These are phyloP conservation scores for Trebouxia gelatinosa DNA, from an alignment of 163 green algal genomes.

Conservation along the genomic window DNA sequence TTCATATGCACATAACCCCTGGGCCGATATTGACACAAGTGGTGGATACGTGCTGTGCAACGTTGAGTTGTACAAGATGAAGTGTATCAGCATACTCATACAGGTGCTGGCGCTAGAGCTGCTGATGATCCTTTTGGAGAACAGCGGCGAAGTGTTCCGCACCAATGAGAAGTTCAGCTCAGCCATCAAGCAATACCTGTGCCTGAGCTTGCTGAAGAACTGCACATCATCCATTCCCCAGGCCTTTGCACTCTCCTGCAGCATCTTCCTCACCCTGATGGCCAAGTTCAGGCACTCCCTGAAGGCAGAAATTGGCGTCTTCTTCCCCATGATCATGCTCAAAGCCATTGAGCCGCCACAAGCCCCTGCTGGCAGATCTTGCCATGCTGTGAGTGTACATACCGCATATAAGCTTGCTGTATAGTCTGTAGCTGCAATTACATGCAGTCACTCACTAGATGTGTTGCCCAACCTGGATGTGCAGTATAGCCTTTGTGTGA, in stretches of 20 bases:
- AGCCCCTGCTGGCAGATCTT: constrained; percentile 26
- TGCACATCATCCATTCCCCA: constrained; percentile 59
- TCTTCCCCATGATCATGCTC: constrained; percentile 97
- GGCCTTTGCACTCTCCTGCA: constrained; percentile 70
- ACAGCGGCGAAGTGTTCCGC: constrained; percentile 85
- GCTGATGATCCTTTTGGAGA: constrained; percentile 94
- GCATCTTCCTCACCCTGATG: constrained; percentile 94
- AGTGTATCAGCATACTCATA: too few relatives aligned
- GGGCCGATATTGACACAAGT: not conserved
- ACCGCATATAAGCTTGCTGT: too few relatives aligned
- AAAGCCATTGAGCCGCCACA: constrained; percentile 81
- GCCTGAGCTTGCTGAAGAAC: constrained; percentile 96
- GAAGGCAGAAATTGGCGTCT: constrained; percentile 86
- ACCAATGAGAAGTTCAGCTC: constrained; percentile 78
- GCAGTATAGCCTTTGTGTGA: too few relatives aligned
- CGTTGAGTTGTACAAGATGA: not conserved
- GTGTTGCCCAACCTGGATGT: too few relatives aligned
- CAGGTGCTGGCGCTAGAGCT: constrained; percentile 95
- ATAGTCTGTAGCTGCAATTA: too few relatives aligned
- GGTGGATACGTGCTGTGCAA: not conserved
- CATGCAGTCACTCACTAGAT: too few relatives aligned
- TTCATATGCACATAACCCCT: not conserved
- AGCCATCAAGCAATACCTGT: constrained; percentile 94
- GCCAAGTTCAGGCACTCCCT: constrained; percentile 70
- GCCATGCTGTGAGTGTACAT: constrained; percentile 30